Evolutionary conservation across 768 basidiomycete species (phyloP).

Genomic region (Termitomyces sp.): DNA sequence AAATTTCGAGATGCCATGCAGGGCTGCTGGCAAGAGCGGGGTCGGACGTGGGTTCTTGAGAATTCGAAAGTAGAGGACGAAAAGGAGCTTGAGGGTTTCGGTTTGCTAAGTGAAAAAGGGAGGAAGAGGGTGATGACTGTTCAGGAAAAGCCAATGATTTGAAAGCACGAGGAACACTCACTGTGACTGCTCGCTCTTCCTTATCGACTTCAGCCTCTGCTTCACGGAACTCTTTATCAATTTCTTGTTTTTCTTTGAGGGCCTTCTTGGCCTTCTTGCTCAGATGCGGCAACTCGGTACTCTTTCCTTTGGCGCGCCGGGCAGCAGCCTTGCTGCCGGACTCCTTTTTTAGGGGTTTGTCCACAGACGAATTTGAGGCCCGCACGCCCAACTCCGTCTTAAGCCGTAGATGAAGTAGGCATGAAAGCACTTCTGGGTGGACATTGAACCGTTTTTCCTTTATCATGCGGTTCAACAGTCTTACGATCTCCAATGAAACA

Average conservation of each 20-base stretch:
- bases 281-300: slow-evolving; percentile 61
- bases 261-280: slow-evolving; percentile 90
- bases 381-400: slow-evolving; percentile 80
- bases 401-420: slow-evolving; percentile 79
- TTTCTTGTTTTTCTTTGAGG: slow-evolving; percentile 83
- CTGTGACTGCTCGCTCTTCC: slow-evolving; percentile 79
- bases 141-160: not conserved
- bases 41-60: slow-evolving; percentile 81
- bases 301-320: slow-evolving; percentile 50
- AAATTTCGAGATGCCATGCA: slow-evolving; percentile 89
- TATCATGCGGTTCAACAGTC: slow-evolving; percentile 90
- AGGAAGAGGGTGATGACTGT: not conserved
- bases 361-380: slow-evolving; percentile 64
- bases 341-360: slow-evolving; percentile 40
- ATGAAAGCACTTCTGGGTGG: slow-evolving; percentile 82
- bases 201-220: slow-evolving; percentile 92
- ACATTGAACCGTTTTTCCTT: slow-evolving; percentile 90
- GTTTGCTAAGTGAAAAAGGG: slow-evolving; percentile 70
- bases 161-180: slow-evolving; percentile 32
- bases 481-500: slow-evolving; percentile 83
- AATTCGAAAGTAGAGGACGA: slow-evolving; percentile 94
- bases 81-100: slow-evolving; percentile 95
- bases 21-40: slow-evolving; percentile 75
- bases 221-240: slow-evolving; percentile 88
- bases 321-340: slow-evolving; percentile 38